These are phyloP conservation scores for Pseudonectria buxi DNA, from an alignment of 2,329 filamentous ascomycete species.

Conservation along the genomic window DNA sequence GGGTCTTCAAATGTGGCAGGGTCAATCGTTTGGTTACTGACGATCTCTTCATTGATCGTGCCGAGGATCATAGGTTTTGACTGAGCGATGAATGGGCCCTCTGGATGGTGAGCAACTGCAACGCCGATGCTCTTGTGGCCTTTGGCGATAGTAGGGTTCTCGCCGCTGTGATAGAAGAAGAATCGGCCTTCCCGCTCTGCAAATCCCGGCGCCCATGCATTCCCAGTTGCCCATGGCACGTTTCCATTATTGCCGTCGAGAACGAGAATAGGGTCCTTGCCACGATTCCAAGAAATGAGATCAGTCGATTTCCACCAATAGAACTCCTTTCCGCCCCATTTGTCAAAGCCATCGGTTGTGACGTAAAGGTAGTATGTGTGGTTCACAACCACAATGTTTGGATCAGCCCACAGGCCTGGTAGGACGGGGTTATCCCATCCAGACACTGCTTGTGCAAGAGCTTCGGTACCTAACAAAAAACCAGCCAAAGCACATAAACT, in stretches of 20 bases:
- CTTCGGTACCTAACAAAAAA: too few relatives aligned
- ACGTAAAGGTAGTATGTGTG: conserved; percentile 41
- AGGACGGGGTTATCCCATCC: conserved; percentile 27
- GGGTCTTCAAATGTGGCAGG: conserved; percentile 56
- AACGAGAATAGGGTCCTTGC: conserved; percentile 34
- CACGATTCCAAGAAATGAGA: conserved; percentile 35
- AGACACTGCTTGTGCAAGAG: too few relatives aligned
- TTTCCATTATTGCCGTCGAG: conserved; percentile 41
- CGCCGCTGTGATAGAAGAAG: conserved; percentile 55
- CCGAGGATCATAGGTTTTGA: conserved; percentile 47
- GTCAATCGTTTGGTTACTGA: conserved; percentile 46
- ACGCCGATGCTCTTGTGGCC: conserved; percentile 53
- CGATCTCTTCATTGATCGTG: conserved; percentile 36
- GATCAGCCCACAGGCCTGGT: conserved; percentile 36
- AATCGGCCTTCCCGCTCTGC: conserved; percentile 53
- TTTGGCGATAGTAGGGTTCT: conserved; percentile 43
- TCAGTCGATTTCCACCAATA: conserved; percentile 41
- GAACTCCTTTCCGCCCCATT: conserved; percentile 41
- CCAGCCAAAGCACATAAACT: too few relatives aligned
- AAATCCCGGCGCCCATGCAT: conserved; percentile 61
- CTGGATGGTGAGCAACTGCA: conserved; percentile 47
- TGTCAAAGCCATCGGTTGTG: conserved; percentile 38
- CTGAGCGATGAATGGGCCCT: conserved; percentile 54
- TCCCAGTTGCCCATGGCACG: conserved; percentile 59
- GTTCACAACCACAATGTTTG: conserved; percentile 38